Evolutionary conservation across 2,329 filamentous ascomycete genomes (phyloP), one percentile per base, ranked within the genome.

Genomic region (Aspergillus neoniger): DNA sequence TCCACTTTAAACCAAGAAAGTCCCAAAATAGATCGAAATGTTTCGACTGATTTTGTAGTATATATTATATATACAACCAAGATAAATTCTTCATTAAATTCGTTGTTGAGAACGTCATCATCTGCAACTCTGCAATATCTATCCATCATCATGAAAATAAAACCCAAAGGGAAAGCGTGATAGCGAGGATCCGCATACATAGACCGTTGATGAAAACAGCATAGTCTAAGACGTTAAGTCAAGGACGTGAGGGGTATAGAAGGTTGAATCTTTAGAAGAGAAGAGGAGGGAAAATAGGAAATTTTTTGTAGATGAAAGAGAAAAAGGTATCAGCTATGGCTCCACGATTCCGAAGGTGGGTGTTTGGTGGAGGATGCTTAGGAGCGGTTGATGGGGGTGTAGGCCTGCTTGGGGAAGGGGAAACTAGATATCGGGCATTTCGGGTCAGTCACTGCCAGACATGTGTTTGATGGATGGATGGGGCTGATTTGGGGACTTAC

Each of bases 321-420:
- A 41, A 23, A 55, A 39, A 38, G 36, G 57, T 54, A 30, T 36
- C 39, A 38, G 36, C 60, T 54, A 30, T 36, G 30, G 30, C 17
- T 14, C 30, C 17, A 25, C 28, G 10, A 7, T 39, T 6, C 50
- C 32, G 39, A 28, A 38, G 28, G 49, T 38, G 48, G 36, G 23
- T 43, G 23, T 43, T 51, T 30, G 48, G 30, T 25, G 50, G 41
- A 32, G 44, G 44, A 32, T 41, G 53, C 43, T 69, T 72, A 73
- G 47, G 68, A 69, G 55, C 67, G 69, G 43, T 69, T 68, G 62
- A 80, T 80, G 65, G 83, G 74, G 70, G 83, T 78, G 80, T 92
- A 94, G 67, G 86, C 81, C 79, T 93, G 87, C 85, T 94, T 93
- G 72, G 90, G 90, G 83, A 87, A 90, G 68, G 91, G 91, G 82